Percentiles rank a stretch among this genome's conserved stretches.
Evolutionary conservation across 495 filamentous ascomycete genomes (phyloP).

Genomic region (Cercophora scortea): DNA sequence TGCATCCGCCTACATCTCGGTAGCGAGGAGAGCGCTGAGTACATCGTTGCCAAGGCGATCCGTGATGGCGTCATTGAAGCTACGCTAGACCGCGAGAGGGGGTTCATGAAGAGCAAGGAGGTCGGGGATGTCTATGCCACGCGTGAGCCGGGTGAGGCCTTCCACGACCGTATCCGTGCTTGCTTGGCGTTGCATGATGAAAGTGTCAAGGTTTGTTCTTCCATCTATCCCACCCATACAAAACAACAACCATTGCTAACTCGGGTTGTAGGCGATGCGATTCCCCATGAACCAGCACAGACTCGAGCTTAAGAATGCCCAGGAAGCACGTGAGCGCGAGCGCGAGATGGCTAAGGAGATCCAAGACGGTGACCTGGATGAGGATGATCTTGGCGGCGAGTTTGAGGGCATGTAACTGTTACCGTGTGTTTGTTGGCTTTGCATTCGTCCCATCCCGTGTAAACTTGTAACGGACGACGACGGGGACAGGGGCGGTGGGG

Average conservation of each 20-base stretch:
- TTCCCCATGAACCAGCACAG: slow-evolving; percentile 99
- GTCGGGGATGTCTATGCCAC: slow-evolving; percentile 92
- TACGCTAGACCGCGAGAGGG: slow-evolving; percentile 83
- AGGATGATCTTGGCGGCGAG: slow-evolving; percentile 92
- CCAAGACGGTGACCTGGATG: slow-evolving; percentile 93
- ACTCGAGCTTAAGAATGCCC: slow-evolving; percentile 94
- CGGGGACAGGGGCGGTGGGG: neutral
- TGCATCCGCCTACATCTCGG: slow-evolving; percentile 90
- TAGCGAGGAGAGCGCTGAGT: slow-evolving; percentile 92
- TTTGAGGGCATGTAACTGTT: slow-evolving; percentile 84
- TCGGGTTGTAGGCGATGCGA: slow-evolving; percentile 69
- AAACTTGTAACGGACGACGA: slow-evolving; percentile 8
- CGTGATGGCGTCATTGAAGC: slow-evolving; percentile 97
- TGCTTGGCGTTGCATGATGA: slow-evolving; percentile 91
- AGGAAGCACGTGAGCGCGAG: slow-evolving; percentile 92
- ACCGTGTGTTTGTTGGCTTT: slow-evolving; percentile 1
- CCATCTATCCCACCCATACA: neutral
- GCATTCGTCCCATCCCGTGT: slow-evolving; percentile 10
- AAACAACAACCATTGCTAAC: slow-evolving; percentile 4
- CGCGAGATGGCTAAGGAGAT: slow-evolving; percentile 98
- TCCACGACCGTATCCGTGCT: slow-evolving; percentile 91
- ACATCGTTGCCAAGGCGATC: slow-evolving; percentile 98
- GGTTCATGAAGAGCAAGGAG: slow-evolving; percentile 98
- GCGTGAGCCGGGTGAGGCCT: slow-evolving; percentile 88
- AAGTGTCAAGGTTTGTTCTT: slow-evolving; percentile 76